Evolutionary conservation across 805 yeast species (phyloP).

Genomic region (Limtongozyma cylindracea): DNA sequence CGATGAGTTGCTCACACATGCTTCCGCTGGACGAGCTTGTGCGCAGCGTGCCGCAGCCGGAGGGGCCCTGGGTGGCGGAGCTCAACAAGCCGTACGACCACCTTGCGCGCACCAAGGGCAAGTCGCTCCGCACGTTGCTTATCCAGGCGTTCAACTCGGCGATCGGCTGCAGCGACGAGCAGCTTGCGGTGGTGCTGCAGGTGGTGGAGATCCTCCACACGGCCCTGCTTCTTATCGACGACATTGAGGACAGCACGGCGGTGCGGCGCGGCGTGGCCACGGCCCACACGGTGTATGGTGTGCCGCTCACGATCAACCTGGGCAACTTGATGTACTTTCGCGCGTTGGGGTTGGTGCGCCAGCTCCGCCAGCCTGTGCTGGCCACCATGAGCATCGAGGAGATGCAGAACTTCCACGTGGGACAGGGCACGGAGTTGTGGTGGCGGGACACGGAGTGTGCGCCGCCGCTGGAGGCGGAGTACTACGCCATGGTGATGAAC

Average conservation of each 20-base stretch:
- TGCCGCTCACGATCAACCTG: conserved; percentile 59
- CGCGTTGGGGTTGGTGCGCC: too few species aligned
- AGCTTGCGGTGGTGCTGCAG: conserved; percentile 4
- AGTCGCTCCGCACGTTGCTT: too few species aligned
- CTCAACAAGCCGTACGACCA: too few species aligned
- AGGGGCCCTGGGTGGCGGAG: too few species aligned
- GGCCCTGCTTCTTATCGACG: conserved; percentile 49
- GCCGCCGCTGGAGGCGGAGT: conserved; percentile 15
- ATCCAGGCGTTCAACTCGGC: too few species aligned
- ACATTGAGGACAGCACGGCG: conserved; percentile 59
- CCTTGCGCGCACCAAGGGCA: too few species aligned
- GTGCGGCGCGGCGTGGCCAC: conserved; percentile 57
- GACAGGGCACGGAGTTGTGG: conserved; percentile 73
- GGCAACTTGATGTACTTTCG: conserved; percentile 64
- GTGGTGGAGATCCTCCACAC: conserved; percentile 26
- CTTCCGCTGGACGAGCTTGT: too few species aligned
- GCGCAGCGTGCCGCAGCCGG: too few species aligned
- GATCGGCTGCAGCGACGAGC: too few species aligned
- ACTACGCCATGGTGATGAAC: conserved; percentile 59
- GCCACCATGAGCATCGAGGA: conserved; percentile 34
- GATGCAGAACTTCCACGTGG: conserved; percentile 58
- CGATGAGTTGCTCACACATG: too few species aligned
- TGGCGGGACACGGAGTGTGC: conserved; percentile 39
- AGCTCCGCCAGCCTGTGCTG: conserved; percentile 7
- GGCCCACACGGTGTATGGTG: conserved; percentile 57